Conservation (phyloP, 2,329 filamentous ascomycete genomes). For the Fusarium armeniacum region DNA sequence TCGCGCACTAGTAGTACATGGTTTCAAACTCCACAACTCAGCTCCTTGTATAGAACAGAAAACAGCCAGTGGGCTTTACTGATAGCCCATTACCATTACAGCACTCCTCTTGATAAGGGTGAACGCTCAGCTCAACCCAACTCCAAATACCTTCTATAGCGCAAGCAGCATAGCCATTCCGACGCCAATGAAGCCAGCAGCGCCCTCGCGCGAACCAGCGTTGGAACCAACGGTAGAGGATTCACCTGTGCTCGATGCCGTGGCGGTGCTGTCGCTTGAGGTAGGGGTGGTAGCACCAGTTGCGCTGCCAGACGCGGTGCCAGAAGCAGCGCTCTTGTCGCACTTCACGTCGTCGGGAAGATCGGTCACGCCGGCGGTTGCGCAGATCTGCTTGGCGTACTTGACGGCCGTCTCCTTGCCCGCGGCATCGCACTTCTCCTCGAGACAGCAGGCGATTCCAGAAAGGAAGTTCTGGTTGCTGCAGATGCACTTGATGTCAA, state of each 20-base stretch:
- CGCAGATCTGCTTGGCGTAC: slow-evolving; percentile 59
- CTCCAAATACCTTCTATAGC: slow-evolving; percentile 39
- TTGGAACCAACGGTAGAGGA: slow-evolving; percentile 6
- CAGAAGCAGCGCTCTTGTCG: slow-evolving; percentile 40
- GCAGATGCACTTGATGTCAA: slow-evolving; percentile 61
- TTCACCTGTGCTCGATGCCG: slow-evolving; percentile 9
- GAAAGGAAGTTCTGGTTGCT: slow-evolving; percentile 57
- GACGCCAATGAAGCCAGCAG: slow-evolving; percentile 48
- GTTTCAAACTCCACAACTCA: slow-evolving; percentile 29
- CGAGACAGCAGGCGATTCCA: slow-evolving; percentile 60
- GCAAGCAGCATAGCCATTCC: slow-evolving; percentile 50
- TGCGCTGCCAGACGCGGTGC: slow-evolving; percentile 23
- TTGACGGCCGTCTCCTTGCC: slow-evolving; percentile 55
- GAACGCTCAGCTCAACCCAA: background rate
- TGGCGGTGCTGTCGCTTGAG: slow-evolving; percentile 17
- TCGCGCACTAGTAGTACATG: slow-evolving; percentile 28
- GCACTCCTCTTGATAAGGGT: slow-evolving; percentile 14
- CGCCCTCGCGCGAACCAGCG: slow-evolving; percentile 31
- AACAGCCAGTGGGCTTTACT: slow-evolving; percentile 1
- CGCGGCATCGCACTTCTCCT: slow-evolving; percentile 51
- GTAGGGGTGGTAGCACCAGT: slow-evolving; percentile 25
- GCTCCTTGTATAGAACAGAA: slow-evolving; percentile 23
- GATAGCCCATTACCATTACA: slow-evolving; percentile 5
- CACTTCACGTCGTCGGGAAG: slow-evolving; percentile 57
- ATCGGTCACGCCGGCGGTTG: slow-evolving; percentile 52